These are phyloP conservation scores for Hamigera avellanea DNA, from an alignment of 495 filamentous ascomycete genomes.

Conservation along the genomic window DNA sequence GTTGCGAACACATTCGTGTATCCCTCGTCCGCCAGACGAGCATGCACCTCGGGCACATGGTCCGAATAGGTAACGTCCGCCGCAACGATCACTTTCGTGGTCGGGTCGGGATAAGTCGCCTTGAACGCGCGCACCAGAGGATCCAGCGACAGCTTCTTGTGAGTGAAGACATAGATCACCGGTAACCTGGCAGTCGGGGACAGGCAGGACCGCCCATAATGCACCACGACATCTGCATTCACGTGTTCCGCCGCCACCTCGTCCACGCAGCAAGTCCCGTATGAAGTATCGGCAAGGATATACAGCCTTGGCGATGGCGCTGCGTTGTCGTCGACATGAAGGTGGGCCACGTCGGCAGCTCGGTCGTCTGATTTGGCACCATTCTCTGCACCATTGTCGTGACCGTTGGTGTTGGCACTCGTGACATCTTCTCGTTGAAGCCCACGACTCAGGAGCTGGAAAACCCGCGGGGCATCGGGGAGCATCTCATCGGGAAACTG, in stretches of 20 bases:
- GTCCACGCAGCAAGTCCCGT: slow-evolving; percentile 94
- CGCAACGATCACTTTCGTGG: slow-evolving; percentile 63
- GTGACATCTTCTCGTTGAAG: slow-evolving; percentile 30
- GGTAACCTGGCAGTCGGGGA: slow-evolving; percentile 83
- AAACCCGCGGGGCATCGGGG: slow-evolving; percentile 71
- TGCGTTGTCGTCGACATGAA: slow-evolving; percentile 19
- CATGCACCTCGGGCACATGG: slow-evolving; percentile 47
- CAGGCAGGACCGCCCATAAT: slow-evolving; percentile 88
- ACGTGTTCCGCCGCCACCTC: slow-evolving; percentile 95
- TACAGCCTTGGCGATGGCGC: slow-evolving; percentile 46
- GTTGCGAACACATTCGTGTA: slow-evolving; percentile 63
- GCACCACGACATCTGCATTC: slow-evolving; percentile 80
- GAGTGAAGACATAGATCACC: slow-evolving; percentile 87
- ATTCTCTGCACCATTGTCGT: slow-evolving; percentile 6
- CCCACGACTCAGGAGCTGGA: slow-evolving; percentile 51
- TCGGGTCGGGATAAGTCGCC: slow-evolving; percentile 49
- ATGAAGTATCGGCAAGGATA: slow-evolving; percentile 92
- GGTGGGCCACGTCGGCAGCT: slow-evolving; percentile 16
- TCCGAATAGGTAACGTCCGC: slow-evolving; percentile 79
- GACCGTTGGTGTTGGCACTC: slow-evolving; percentile 5
- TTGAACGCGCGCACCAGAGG: slow-evolving; percentile 51
- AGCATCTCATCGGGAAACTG: slow-evolving; percentile 95
- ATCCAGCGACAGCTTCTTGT: slow-evolving; percentile 47
- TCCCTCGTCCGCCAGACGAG: slow-evolving; percentile 41
- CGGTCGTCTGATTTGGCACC: slow-evolving; percentile 7